These are phyloP conservation scores for Penicillium egyptiacum DNA, from an alignment of 495 filamentous ascomycete species.

Conservation along the genomic window DNA sequence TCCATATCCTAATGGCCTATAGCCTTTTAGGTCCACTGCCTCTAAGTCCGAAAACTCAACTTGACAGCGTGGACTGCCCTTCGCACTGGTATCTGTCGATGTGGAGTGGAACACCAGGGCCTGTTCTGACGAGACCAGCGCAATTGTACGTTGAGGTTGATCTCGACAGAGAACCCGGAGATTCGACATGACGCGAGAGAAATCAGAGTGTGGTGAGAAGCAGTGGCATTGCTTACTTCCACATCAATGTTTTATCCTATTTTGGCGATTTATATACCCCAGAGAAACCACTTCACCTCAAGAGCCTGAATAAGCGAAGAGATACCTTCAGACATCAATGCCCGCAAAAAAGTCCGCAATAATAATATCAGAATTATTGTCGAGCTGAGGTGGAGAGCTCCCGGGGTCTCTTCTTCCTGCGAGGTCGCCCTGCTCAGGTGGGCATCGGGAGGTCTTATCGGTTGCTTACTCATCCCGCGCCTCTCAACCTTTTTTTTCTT, in stretches of 20 bases:
- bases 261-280: background rate
- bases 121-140: slow-evolving; percentile 73
- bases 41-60: slow-evolving; percentile 76
- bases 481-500: slow-evolving; percentile 9
- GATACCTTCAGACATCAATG: background rate
- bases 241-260: slow-evolving; percentile 3
- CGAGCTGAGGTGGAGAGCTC: background rate
- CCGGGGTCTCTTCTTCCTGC: background rate
- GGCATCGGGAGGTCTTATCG: slow-evolving; percentile 15
- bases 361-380: background rate
- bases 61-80: slow-evolving; percentile 67
- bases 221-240: slow-evolving; percentile 10
- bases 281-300: background rate
- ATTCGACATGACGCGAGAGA: slow-evolving; percentile 36
- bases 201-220: slow-evolving; percentile 1
- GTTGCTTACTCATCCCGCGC: slow-evolving; percentile 17
- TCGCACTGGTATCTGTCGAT: slow-evolving; percentile 49
- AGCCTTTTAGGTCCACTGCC: slow-evolving; percentile 68
- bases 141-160: slow-evolving; percentile 80
- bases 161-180: slow-evolving; percentile 53
- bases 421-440: slow-evolving; percentile 2
- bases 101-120: slow-evolving; percentile 81
- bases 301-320: background rate
- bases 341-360: background rate
- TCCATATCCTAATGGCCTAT: slow-evolving; percentile 71